A percentile compares a stretch with the other conserved stretches of the same genome.
phyloP scores from a whole-genome alignment of 352 stramenopile genomes.

The Phytophthora tentaculata region DNA sequence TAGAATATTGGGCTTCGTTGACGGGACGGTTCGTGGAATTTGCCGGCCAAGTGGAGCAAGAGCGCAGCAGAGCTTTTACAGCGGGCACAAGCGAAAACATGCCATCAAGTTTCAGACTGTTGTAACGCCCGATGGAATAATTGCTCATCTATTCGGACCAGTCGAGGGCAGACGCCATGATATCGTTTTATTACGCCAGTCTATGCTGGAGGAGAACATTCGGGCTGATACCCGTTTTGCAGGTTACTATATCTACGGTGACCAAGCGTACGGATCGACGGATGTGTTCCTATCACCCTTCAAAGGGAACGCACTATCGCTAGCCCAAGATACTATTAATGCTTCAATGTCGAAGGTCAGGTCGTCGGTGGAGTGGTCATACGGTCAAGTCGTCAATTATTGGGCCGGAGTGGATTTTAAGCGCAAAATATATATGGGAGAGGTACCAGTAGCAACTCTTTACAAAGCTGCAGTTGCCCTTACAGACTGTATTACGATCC shows the following conservation, averaged over 20 bases:
- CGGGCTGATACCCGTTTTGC: too few species aligned
- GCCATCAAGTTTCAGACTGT: background rate
- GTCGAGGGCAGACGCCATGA: background rate
- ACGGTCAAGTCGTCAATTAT: background rate
- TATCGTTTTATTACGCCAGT: background rate
- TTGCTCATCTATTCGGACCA: background rate
- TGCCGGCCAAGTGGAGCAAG: background rate
- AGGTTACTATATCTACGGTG: background rate
- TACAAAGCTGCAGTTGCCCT: too few species aligned
- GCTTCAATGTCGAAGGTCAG: too few species aligned
- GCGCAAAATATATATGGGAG: too few species aligned
- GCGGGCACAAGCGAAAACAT: background rate
- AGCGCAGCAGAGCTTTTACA: background rate
- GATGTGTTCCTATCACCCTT: background rate
- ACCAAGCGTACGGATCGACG: background rate
- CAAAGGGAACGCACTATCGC: background rate
- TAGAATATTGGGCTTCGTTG: background rate
- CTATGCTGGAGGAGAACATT: too few species aligned
- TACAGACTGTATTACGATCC: too few species aligned
- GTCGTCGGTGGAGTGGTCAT: background rate
- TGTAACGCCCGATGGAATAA: background rate
- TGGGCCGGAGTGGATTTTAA: too few species aligned
- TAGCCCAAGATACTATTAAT: too few species aligned
- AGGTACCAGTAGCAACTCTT: too few species aligned
- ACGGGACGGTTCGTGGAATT: background rate